Evolutionary conservation across 768 basidiomycete species (phyloP), one percentile per base, ranked within the genome.

Genomic region (Agrocybe praecox): DNA sequence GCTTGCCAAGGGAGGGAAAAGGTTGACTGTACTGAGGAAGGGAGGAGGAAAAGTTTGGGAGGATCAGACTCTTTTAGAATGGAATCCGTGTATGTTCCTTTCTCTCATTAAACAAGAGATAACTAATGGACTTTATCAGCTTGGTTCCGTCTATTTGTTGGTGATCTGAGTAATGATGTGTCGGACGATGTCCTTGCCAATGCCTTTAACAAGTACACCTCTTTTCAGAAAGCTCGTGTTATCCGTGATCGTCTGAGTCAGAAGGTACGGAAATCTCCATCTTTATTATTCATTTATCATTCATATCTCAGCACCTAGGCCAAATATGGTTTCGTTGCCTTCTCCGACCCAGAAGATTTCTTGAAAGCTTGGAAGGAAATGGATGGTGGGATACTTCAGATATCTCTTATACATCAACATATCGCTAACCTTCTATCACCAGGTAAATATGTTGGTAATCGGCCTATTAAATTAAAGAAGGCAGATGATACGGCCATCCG

Each of bases 341-440:
- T 98, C 73, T 93, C 92, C 44, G 97, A 98, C 67, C 97, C 97
- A 0, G 97, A 99, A 74, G 97, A 99, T 70, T 98, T 98, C 72
- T 71, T 99, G 55, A 96, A 87, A 69, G 96, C 96, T 17, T 99
- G 96, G 96, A 98, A 98, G 70, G 96, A 98, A 72, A 98, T 97
- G 96, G 95, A 98, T 72, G 96, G 96, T 92, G 63, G 33, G 90
- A 69, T 1, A 43, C 40, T 2, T 49, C 26, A 24, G n/a, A 8
- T 40, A 14, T 14, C 14, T n/a, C 6, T 29, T 47, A 42, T 14
- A 18, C 22, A 52, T 57, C 22, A 57, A 42, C 14, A 18, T 19
- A 52, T 57, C 22, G 57, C 46, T 60, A 12, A 65, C 48, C 29
- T 40, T 34, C 23, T 53, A 15, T 62, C 24, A 40, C 52, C 32